These are phyloP conservation scores for Sextonia rubra DNA, from an alignment of 164 flowering plant species.

Conservation along the genomic window DNA sequence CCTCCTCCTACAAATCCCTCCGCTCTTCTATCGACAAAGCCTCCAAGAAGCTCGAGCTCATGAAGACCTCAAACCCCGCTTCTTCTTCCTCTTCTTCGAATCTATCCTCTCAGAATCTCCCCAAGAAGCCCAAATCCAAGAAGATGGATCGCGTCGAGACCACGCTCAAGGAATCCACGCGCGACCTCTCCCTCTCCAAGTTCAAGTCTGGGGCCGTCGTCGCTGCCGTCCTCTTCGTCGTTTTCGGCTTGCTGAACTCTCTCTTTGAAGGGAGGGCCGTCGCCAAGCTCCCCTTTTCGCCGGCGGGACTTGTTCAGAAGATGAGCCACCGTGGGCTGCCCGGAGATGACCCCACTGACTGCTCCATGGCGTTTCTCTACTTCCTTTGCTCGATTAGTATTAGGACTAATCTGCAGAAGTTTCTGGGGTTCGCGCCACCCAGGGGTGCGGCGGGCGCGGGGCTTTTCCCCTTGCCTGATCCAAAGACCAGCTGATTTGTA, in stretches of 20 bases:
- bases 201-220: constrained; percentile 98
- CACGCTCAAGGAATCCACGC: constrained; percentile 75
- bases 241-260: constrained; percentile 77
- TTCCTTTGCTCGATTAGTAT: constrained; percentile 88
- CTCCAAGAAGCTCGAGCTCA: constrained; percentile 84
- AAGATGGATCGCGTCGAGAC: constrained; percentile 95
- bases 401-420: constrained; percentile 97
- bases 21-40: constrained; percentile 91
- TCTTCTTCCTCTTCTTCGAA: background rate
- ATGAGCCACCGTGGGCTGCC: constrained; percentile 86
- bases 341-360: constrained; percentile 83
- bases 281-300: constrained; percentile 82
- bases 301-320: constrained; percentile 65
- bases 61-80: constrained; percentile 44
- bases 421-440: constrained; percentile 92
- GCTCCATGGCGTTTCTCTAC: constrained; percentile 96
- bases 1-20: constrained; percentile 85
- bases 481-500: constrained; percentile 51
- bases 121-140: constrained; percentile 63
- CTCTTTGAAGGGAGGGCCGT: constrained; percentile 87
- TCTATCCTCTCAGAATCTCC: constrained; percentile 4
- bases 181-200: constrained; percentile 89
- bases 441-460: constrained; percentile 74
- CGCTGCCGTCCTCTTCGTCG: constrained; percentile 79
- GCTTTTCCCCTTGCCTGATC: constrained; percentile 92